Evolutionary conservation across 345 rosid genomes (phyloP).

Genomic region (Excoecaria agallocha): DNA sequence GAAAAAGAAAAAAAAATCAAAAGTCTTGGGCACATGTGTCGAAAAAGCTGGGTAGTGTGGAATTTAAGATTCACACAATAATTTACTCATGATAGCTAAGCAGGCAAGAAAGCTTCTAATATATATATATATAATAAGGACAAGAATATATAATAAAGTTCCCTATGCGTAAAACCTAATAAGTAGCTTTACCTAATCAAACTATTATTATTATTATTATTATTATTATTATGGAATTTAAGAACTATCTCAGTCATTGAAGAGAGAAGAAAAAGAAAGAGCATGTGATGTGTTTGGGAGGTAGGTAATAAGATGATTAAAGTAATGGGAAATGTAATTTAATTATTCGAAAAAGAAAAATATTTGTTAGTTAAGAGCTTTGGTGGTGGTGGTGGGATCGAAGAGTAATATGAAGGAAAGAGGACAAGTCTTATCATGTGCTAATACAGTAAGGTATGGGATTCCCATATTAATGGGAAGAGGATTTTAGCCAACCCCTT

Average conservation of each 20-base stretch:
- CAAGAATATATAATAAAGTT: background rate
- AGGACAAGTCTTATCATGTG: conserved; percentile 21
- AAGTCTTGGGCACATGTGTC: background rate
- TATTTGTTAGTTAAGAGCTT: conserved; percentile 26
- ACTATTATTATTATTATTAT: no score
- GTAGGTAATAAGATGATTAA: conserved; percentile 45
- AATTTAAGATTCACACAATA: background rate
- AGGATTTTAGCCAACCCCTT: conserved; percentile 21
- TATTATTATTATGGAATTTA: conserved; percentile 4
- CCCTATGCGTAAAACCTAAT: background rate
- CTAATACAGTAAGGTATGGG: conserved; percentile 23
- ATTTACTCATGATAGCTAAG: background rate
- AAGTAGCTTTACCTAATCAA: background rate
- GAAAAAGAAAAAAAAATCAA: background rate
- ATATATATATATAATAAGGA: no score
- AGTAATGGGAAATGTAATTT: background rate
- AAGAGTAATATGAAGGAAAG: background rate
- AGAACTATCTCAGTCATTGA: conserved; percentile 25
- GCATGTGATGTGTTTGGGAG: conserved; percentile 55
- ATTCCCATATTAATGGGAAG: conserved; percentile 30
- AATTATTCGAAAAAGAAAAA: background rate
- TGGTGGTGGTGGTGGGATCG: conserved; percentile 13
- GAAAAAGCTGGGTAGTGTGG: background rate
- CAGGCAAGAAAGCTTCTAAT: background rate
- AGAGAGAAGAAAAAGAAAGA: conserved; percentile 12